These are phyloP conservation scores for Claviceps maximensis DNA, from an alignment of 2,329 filamentous ascomycete genomes.

Conservation along the genomic window DNA sequence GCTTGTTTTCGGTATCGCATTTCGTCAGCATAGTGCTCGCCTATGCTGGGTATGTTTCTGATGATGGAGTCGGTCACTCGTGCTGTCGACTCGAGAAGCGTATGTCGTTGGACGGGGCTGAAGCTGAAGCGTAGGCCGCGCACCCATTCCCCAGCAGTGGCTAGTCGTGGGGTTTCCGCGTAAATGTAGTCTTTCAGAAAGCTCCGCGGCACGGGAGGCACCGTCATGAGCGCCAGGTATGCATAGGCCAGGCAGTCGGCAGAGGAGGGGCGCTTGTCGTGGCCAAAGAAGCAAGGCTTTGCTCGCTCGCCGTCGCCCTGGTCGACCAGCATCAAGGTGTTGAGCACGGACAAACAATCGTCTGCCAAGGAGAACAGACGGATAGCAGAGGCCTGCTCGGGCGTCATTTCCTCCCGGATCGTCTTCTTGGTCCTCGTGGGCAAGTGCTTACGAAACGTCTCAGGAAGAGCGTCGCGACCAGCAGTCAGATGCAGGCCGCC, in stretches of 20 bases:
- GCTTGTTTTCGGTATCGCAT: slow-evolving; percentile 23
- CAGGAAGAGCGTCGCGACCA: slow-evolving; percentile 25
- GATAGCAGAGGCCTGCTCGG: slow-evolving; percentile 62
- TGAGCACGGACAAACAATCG: slow-evolving; percentile 59
- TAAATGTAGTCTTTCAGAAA: slow-evolving; percentile 29
- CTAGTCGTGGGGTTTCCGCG: slow-evolving; percentile 17
- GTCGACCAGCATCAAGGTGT: slow-evolving; percentile 32
- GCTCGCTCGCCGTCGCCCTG: slow-evolving; percentile 12
- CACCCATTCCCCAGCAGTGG: slow-evolving; percentile 17
- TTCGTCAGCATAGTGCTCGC: slow-evolving; percentile 22
- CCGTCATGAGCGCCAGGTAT: slow-evolving; percentile 62
- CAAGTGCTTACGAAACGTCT: slow-evolving; percentile 25
- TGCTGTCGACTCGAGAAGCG: slow-evolving; percentile 13
- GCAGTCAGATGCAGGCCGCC: slow-evolving; percentile 22
- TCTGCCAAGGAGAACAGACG: slow-evolving; percentile 59
- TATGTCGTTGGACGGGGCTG: slow-evolving; percentile 5
- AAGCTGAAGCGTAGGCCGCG: slow-evolving; percentile 10
- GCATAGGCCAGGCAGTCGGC: slow-evolving; percentile 72
- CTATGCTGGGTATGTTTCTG: slow-evolving; percentile 22
- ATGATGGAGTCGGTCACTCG: slow-evolving; percentile 23
- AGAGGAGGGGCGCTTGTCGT: slow-evolving; percentile 14
- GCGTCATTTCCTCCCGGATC: slow-evolving; percentile 48
- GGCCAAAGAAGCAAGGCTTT: slow-evolving; percentile 19
- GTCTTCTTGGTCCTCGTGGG: slow-evolving; percentile 37
- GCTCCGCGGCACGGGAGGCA: slow-evolving; percentile 29